Evolutionary conservation across 352 stramenopile genomes (phyloP).

Genomic region (Phytopythium mirpurense): DNA sequence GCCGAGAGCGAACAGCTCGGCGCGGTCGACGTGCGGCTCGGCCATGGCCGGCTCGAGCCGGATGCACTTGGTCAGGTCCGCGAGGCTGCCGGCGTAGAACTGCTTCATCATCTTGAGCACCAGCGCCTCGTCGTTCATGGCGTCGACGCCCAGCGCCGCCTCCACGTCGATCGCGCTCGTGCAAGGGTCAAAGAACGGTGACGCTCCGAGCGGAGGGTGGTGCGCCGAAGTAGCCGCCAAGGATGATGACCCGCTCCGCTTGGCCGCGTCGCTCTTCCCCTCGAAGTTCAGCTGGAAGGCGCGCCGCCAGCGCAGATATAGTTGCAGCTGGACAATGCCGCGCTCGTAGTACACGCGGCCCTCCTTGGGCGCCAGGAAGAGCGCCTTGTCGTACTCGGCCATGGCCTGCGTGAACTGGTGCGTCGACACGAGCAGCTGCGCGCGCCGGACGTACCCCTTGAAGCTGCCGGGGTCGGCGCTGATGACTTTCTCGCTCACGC

Average conservation of each 20-base stretch:
- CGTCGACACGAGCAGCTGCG: constrained; percentile 54
- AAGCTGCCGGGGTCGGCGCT: constrained; percentile 47
- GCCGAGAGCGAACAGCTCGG: constrained; percentile 52
- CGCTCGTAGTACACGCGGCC: constrained; percentile 65
- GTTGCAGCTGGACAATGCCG: constrained; percentile 63
- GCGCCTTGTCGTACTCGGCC: constrained; percentile 59
- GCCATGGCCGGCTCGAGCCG: constrained; percentile 44
- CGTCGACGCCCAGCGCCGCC: constrained; percentile 24
- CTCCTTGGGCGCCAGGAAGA: constrained; percentile 54
- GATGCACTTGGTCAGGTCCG: constrained; percentile 61
- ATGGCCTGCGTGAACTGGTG: constrained; percentile 40
- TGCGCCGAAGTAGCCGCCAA: constrained; percentile 2
- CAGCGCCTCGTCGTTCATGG: constrained; percentile 42
- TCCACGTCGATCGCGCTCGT: constrained; percentile 49
- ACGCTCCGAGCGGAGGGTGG: neutral
- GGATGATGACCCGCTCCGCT: neutral
- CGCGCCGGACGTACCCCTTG: constrained; percentile 58
- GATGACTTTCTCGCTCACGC: constrained; percentile 70
- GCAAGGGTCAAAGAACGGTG: constrained; percentile 28
- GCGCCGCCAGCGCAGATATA: constrained; percentile 58
- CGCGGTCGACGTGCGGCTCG: constrained; percentile 63
- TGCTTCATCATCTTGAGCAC: constrained; percentile 51
- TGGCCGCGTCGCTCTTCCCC: constrained; percentile 1
- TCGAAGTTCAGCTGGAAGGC: constrained; percentile 47
- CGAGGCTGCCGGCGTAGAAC: constrained; percentile 38